Conservation (phyloP, 2,329 filamentous ascomycete genomes). For the Neofusicoccum parvum region DNA sequence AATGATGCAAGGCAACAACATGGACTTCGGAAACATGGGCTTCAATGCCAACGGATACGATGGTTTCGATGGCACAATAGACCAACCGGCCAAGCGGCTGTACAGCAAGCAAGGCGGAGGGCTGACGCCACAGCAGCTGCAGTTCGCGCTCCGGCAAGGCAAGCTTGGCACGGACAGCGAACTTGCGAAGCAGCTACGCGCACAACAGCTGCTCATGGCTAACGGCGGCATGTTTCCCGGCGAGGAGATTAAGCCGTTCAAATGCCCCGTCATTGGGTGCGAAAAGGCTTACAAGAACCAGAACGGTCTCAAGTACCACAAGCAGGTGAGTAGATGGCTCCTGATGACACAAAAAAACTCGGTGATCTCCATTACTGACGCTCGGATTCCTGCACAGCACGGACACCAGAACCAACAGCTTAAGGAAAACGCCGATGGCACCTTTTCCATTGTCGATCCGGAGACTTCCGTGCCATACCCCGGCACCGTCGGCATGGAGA, state of each 20-base stretch:
- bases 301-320: slow-evolving; percentile 92
- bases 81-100: slow-evolving; percentile 91
- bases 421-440: slow-evolving; percentile 94
- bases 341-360: slow-evolving; percentile 21
- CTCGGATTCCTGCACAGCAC: slow-evolving; percentile 54
- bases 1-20: slow-evolving; percentile 37
- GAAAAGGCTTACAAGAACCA: slow-evolving; percentile 99
- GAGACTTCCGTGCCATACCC: slow-evolving; percentile 93
- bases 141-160: slow-evolving; percentile 73
- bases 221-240: slow-evolving; percentile 49
- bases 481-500: slow-evolving; percentile 98
- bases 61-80: slow-evolving; percentile 62
- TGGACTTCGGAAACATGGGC: slow-evolving; percentile 33
- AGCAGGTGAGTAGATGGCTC: slow-evolving; percentile 55
- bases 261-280: slow-evolving; percentile 95
- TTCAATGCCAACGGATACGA: slow-evolving; percentile 41
- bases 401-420: slow-evolving; percentile 96
- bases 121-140: slow-evolving; percentile 67
- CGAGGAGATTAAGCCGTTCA: slow-evolving; percentile 96
- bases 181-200: slow-evolving; percentile 65
- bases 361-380: slow-evolving; percentile 11
- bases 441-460: slow-evolving; percentile 96
- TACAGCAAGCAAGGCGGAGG: slow-evolving; percentile 80
- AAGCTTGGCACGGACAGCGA: slow-evolving; percentile 79
- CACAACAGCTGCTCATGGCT: slow-evolving; percentile 59